phyloP scores from a whole-genome alignment of 441 rosid species.

The Syzygium malaccense region DNA sequence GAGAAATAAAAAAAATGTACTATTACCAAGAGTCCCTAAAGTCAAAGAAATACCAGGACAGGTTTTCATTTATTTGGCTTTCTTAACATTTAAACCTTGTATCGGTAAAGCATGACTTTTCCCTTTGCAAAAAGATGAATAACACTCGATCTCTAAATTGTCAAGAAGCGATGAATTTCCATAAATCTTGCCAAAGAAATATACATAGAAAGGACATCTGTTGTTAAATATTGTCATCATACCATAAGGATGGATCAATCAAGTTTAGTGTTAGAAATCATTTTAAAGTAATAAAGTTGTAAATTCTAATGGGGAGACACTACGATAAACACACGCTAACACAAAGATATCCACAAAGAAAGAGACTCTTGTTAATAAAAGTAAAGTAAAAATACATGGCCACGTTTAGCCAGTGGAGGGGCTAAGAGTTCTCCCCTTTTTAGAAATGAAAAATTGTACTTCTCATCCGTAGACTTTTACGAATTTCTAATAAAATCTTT shows the following conservation, averaged over 20 bases:
- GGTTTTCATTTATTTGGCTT: background rate
- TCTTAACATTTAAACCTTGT: background rate
- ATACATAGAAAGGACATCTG: background rate
- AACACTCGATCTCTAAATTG: background rate
- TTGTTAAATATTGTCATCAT: background rate
- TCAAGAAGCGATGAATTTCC: background rate
- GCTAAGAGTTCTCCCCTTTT: background rate
- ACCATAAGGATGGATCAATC: background rate
- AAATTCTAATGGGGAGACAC: background rate
- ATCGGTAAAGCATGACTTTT: background rate
- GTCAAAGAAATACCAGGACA: background rate
- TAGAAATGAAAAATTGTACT: background rate
- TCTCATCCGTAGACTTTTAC: background rate
- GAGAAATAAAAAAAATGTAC: background rate
- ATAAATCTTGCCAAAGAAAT: background rate
- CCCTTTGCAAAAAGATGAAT: background rate
- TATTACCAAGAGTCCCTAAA: background rate
- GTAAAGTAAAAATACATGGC: background rate
- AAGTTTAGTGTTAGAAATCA: background rate
- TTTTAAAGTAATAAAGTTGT: background rate
- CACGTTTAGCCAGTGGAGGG: background rate
- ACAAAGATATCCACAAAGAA: background rate
- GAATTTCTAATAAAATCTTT: background rate
- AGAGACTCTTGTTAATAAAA: background rate
- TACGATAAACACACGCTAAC: background rate